A percentile compares a stretch with the other conserved stretches of the same genome.
phyloP scores from a whole-genome alignment of 2,329 filamentous ascomycete species.

The Arthrobotrys sphaeroides region DNA sequence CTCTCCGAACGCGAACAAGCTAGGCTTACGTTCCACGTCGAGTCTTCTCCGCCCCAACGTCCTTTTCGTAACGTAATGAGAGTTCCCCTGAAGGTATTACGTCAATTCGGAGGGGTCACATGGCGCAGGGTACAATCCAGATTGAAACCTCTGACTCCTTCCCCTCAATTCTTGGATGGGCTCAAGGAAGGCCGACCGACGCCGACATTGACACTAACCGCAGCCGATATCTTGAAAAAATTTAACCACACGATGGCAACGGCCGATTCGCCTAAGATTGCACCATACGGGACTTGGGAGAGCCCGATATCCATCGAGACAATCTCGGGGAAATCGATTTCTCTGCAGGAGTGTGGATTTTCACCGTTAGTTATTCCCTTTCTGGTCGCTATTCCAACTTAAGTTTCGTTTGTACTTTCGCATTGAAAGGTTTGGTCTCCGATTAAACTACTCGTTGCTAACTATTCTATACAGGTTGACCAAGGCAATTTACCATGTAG shows the following conservation, averaged over 20 bases:
- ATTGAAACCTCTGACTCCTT: not conserved
- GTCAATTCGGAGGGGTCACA: not conserved
- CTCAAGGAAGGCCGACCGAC: not conserved
- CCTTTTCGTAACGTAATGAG: not conserved
- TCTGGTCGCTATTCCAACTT: no score
- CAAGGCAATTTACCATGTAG: slow-evolving; percentile 33
- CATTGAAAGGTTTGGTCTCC: not conserved
- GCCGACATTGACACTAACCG: not conserved
- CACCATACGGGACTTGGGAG: slow-evolving; percentile 61
- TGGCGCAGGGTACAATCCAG: not conserved
- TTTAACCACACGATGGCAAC: not conserved
- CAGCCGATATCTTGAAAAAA: not conserved
- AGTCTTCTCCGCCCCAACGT: not conserved
- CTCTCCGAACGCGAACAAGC: no score
- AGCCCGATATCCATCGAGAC: slow-evolving; percentile 61
- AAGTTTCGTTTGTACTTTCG: no score
- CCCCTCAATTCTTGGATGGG: not conserved
- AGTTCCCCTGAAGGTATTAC: not conserved
- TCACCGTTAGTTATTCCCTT: slow-evolving; percentile 55
- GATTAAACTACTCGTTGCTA: not conserved
- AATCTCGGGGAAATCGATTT: slow-evolving; percentile 59
- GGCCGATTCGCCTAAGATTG: slow-evolving; percentile 21
- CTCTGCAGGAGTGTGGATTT: slow-evolving; percentile 59
- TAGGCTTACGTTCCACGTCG: no score
- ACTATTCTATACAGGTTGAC: slow-evolving; percentile 6